Percentiles rank a stretch among this genome's conserved stretches.
Evolutionary conservation across 768 basidiomycete genomes (phyloP).

Genomic region (Amanita polypyramis): DNA sequence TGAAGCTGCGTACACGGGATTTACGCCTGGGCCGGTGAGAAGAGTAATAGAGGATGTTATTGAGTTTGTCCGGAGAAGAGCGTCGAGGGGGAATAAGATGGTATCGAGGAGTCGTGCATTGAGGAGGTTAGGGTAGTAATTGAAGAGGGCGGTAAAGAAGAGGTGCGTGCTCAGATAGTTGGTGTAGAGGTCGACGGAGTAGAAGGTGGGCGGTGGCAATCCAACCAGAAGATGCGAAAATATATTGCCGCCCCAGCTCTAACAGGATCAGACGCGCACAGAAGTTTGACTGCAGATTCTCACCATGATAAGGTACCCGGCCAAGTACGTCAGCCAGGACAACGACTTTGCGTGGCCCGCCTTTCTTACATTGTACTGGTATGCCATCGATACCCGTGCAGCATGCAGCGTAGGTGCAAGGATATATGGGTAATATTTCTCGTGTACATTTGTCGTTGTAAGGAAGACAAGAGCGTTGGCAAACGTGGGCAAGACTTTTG

Average conservation of each 20-base stretch:
- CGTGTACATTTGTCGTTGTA: conserved; percentile 25
- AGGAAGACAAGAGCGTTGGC: conserved; percentile 13
- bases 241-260: conserved; percentile 41
- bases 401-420: conserved; percentile 33
- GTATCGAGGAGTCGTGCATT: conserved; percentile 28
- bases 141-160: conserved; percentile 30
- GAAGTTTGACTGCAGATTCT: conserved; percentile 1
- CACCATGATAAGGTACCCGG: conserved; percentile 38
- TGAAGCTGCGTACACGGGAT: conserved; percentile 26
- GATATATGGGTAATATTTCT: conserved; percentile 28
- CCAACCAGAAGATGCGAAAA: conserved; percentile 32
- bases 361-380: conserved; percentile 27
- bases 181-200: conserved; percentile 32
- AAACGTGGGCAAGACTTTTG: neutral
- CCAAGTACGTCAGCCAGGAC: conserved; percentile 33
- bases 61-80: conserved; percentile 32
- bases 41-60: conserved; percentile 26
- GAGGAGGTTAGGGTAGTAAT: conserved; percentile 13
- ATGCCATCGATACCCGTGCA: conserved; percentile 31
- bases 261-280: neutral
- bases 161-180: conserved; percentile 40
- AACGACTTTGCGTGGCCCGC: conserved; percentile 15
- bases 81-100: conserved; percentile 39
- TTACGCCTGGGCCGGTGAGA: conserved; percentile 21
- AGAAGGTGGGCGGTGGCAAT: conserved; percentile 35